Evolutionary conservation across 306 rosid genomes (phyloP), one percentile per base, ranked within the genome.

Genomic region (Spatholobus suberectus): DNA sequence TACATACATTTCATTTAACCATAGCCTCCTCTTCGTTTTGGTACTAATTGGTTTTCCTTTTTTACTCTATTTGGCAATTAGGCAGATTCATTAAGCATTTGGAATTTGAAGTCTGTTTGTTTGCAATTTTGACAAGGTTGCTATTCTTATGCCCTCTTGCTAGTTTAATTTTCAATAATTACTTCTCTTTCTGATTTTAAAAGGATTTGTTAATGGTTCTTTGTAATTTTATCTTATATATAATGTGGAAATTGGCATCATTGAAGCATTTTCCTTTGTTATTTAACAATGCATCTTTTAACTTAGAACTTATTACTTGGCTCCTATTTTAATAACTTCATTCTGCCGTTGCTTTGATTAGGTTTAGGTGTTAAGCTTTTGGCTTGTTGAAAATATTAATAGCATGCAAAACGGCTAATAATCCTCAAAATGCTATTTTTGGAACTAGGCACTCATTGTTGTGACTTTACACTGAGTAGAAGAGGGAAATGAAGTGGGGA

Each of bases 11-110:
- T 29, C 18, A 27, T 15, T 62, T 41, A 43, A 8, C 4, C 51
- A 58, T 54, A 68, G 18, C 14, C 34, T 55, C 4, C 40, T 29
- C 55, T 32, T 32, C 29, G 24, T 34, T 44, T 77, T 44, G 20
- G 63, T 77, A 15, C 86, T 84, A 67, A 87, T 86, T 75, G 70
- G 58, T 51, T 85, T 78, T 73, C n/a, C n/a, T n/a, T n/a, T n/a
- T n/a, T n/a, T n/a, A n/a, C 26, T 83, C 43, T 2, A 70, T 63
- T 92, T 92, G 88, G 57, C 57, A 85, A 83, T 83, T 89, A 83
- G 97, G 92, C 97, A 96, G 99, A 88, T 96, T 90, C 90, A 89
- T 96, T 78, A 92, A 79, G 96, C 97, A 96, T 81, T 88, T 96
- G 96, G 98, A 93, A 12, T 91, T 79, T 81, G 86, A 92, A 84